A percentile compares a stretch with the other conserved stretches of the same genome.
These are phyloP conservation scores for Lachnellula arida DNA, from an alignment of 2,329 filamentous ascomycete genomes.

Conservation along the genomic window DNA sequence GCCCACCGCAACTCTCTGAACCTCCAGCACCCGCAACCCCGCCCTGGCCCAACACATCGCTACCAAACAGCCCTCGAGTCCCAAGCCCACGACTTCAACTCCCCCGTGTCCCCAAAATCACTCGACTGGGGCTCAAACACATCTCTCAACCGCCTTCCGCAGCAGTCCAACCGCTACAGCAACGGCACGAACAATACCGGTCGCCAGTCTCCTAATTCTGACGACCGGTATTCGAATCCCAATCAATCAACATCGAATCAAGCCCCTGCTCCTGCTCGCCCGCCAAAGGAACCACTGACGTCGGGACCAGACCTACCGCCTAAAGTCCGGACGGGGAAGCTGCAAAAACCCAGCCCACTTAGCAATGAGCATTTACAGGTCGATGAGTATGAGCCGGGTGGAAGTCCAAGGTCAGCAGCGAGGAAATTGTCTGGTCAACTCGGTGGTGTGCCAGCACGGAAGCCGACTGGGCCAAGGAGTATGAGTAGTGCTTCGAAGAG, in stretches of 20 bases:
- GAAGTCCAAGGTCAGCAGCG: slow-evolving; percentile 23
- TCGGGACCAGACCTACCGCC: slow-evolving; percentile 42
- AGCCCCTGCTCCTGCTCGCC: slow-evolving; percentile 44
- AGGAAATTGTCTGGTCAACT: slow-evolving; percentile 23
- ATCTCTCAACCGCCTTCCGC: slow-evolving; percentile 48
- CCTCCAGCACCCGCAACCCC: slow-evolving; percentile 73
- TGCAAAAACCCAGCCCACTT: slow-evolving; percentile 51
- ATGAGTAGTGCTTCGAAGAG: slow-evolving; percentile 28
- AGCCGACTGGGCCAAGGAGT: slow-evolving; percentile 32
- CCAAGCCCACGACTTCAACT: slow-evolving; percentile 63
- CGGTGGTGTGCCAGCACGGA: slow-evolving; percentile 28
- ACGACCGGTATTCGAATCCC: slow-evolving; percentile 25
- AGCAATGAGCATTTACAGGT: slow-evolving; percentile 45
- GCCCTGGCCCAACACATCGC: slow-evolving; percentile 66
- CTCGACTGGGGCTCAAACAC: slow-evolving; percentile 60
- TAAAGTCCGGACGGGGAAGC: slow-evolving; percentile 44
- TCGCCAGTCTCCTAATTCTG: slow-evolving; percentile 29
- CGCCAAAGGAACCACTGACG: slow-evolving; percentile 56
- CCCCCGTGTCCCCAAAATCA: slow-evolving; percentile 53
- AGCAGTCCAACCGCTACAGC: slow-evolving; percentile 46
- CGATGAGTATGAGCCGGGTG: slow-evolving; percentile 17
- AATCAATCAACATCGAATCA: slow-evolving; percentile 31
- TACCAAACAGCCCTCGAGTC: slow-evolving; percentile 71
- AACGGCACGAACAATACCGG: slow-evolving; percentile 26
- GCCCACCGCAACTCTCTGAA: slow-evolving; percentile 77